Evolutionary conservation across 2,329 filamentous ascomycete genomes (phyloP).

Genomic region (Botryotinia convoluta): DNA sequence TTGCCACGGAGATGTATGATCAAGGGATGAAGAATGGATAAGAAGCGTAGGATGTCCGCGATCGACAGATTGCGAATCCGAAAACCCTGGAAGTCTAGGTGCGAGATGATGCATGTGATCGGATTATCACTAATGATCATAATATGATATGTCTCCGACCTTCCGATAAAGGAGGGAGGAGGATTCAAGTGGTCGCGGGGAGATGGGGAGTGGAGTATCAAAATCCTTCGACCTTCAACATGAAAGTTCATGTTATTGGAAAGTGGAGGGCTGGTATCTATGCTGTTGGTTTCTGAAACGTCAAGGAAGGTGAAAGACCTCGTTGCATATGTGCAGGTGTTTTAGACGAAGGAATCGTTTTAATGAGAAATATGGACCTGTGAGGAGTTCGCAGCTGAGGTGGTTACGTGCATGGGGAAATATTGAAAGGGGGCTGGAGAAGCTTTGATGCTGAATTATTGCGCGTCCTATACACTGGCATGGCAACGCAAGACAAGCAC

Average conservation of each 20-base stretch:
- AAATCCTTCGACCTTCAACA: not conserved
- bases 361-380: not conserved
- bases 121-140: not conserved
- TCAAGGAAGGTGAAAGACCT: not conserved
- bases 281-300: not conserved
- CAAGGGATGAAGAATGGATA: not conserved
- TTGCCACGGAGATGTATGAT: not conserved
- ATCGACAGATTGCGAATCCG: constrained; percentile 9
- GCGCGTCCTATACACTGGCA: not conserved
- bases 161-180: not conserved
- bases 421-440: not conserved
- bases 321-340: not conserved
- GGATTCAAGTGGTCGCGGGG: not conserved
- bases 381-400: constrained; percentile 7
- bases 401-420: not conserved
- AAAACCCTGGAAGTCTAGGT: not conserved
- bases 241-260: not conserved
- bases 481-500: not conserved
- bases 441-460: not conserved
- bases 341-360: not conserved
- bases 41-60: not conserved
- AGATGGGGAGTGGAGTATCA: constrained; percentile 3
- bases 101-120: not conserved
- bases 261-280: constrained; percentile 3
- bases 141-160: not conserved